Conservation (phyloP, 495 filamentous ascomycete species). For the Xylaria grammica region DNA sequence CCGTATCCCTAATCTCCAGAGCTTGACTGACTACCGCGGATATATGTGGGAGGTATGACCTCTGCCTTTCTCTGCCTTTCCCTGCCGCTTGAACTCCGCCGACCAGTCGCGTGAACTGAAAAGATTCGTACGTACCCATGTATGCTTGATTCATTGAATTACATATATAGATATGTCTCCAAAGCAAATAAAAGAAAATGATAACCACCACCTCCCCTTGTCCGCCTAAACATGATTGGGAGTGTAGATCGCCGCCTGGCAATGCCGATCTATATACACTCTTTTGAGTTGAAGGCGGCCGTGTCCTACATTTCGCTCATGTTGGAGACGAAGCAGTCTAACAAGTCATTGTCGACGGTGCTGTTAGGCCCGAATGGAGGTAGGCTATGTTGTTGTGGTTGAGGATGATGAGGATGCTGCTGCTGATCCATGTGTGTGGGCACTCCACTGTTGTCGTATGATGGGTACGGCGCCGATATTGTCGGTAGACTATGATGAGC, state of each 20-base stretch:
- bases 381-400: not conserved
- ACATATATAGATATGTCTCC: slow-evolving; percentile 1
- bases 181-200: not conserved
- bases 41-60: not conserved
- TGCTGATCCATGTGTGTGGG: slow-evolving; percentile 6
- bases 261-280: too few species aligned
- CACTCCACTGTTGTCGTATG: slow-evolving; percentile 8
- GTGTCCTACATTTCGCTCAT: slow-evolving; percentile 19
- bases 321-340: slow-evolving; percentile 23
- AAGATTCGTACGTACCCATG: not conserved
- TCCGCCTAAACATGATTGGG: too few species aligned
- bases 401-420: slow-evolving; percentile 5
- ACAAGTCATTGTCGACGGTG: slow-evolving; percentile 2
- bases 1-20: too few species aligned
- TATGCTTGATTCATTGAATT: slow-evolving; percentile 1
- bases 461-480: not conserved
- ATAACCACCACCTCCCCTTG: not conserved
- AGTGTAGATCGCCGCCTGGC: too few species aligned
- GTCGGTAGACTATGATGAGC: slow-evolving; percentile 9
- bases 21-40: too few species aligned
- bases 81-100: slow-evolving; percentile 9
- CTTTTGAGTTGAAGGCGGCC: too few species aligned
- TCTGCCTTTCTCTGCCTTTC: too few species aligned
- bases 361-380: slow-evolving; percentile 6
- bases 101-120: slow-evolving; percentile 1